Conservation (phyloP, 345 rosid genomes). For the Salix arbutifolia region DNA sequence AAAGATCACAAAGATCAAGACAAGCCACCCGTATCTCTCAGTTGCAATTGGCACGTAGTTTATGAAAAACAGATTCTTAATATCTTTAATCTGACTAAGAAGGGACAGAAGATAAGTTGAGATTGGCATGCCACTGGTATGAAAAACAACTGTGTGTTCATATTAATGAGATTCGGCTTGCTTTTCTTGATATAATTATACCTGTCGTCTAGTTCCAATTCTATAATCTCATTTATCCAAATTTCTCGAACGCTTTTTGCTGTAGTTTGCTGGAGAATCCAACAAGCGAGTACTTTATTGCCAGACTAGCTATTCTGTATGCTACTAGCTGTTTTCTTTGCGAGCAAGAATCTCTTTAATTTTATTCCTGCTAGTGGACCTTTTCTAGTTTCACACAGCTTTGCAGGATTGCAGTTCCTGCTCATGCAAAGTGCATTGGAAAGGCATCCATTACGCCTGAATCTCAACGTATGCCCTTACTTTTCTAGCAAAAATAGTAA, state of each 20-base stretch:
- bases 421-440: background rate
- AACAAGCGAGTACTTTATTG: slow-evolving; percentile 8
- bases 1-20: slow-evolving; percentile 17
- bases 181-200: background rate
- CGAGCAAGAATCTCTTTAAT: slow-evolving; percentile 15
- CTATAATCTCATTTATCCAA: background rate
- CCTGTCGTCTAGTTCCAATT: background rate
- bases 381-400: slow-evolving; percentile 11
- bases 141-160: background rate
- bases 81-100: background rate
- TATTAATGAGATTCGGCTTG: background rate
- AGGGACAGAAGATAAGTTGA: slow-evolving; percentile 3
- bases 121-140: background rate
- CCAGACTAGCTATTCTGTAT: slow-evolving; percentile 7
- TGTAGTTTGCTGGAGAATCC: slow-evolving; percentile 9
- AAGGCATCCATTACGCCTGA: background rate
- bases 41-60: background rate
- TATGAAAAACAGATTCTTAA: background rate
- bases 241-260: background rate
- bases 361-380: slow-evolving; percentile 15
- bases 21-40: slow-evolving; percentile 8
- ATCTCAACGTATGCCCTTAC: background rate
- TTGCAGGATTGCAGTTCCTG: background rate
- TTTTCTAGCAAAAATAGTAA: background rate
- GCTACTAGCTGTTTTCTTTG: slow-evolving; percentile 14